Percentiles rank a stretch among this genome's conserved stretches.
Conservation (phyloP, 2,329 filamentous ascomycete species). For the Aspergillus transmontanensis region DNA sequence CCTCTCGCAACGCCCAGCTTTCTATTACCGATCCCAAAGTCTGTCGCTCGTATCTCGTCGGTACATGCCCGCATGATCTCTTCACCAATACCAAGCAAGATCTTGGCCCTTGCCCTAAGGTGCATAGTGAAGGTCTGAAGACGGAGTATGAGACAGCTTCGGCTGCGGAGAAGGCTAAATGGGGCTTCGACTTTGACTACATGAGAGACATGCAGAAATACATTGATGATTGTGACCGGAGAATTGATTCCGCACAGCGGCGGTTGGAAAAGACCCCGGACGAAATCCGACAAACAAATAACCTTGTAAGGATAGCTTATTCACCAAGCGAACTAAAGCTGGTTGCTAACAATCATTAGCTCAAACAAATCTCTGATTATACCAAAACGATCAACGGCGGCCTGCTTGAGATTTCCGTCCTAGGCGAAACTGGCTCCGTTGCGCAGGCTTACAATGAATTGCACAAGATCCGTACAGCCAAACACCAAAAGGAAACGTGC, state of each 20-base stretch:
- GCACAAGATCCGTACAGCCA: conserved; percentile 79
- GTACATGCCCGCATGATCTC: conserved; percentile 95
- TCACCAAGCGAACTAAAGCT: not conserved
- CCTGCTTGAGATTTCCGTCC: conserved; percentile 79
- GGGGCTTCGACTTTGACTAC: conserved; percentile 96
- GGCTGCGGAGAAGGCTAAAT: conserved; percentile 70
- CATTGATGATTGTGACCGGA: conserved; percentile 92
- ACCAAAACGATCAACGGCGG: conserved; percentile 76
- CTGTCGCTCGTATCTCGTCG: conserved; percentile 90
- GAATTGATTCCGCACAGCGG: conserved; percentile 88
- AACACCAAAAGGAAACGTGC: conserved; percentile 77
- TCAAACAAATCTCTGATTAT: conserved; percentile 84
- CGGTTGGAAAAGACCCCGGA: conserved; percentile 96
- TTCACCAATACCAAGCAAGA: conserved; percentile 99
- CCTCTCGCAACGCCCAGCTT: conserved; percentile 76
- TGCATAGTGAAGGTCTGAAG: conserved; percentile 87
- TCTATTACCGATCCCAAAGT: conserved; percentile 90
- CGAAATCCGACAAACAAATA: conserved; percentile 93
- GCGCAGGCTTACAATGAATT: conserved; percentile 83
- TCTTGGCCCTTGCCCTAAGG: conserved; percentile 82
- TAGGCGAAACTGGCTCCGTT: conserved; percentile 80
- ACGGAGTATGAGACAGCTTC: conserved; percentile 80
- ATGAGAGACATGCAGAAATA: conserved; percentile 94
- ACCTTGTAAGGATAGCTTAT: conserved; percentile 56
- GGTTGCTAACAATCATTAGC: conserved; percentile 38